Conservation (phyloP, 2,329 filamentous ascomycete genomes). For the Xylariaceae sp. region DNA sequence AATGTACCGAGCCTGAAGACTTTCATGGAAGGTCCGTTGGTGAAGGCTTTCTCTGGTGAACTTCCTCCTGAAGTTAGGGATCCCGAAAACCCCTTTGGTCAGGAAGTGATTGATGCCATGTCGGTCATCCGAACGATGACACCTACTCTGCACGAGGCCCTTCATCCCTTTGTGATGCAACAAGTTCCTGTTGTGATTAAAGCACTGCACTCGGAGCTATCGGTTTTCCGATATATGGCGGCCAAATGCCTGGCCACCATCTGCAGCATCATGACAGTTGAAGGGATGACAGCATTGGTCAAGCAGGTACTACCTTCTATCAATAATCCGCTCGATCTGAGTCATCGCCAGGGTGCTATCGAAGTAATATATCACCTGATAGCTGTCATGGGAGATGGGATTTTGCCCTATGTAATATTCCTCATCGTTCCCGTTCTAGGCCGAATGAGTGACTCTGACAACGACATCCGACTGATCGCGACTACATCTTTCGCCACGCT, state of each 20-base stretch:
- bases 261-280: conserved; percentile 93
- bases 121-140: conserved; percentile 90
- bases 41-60: conserved; percentile 73
- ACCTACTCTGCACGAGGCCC: conserved; percentile 80
- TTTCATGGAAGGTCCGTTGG: conserved; percentile 83
- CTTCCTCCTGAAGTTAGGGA: conserved; percentile 77
- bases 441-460: conserved; percentile 97
- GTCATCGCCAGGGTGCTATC: conserved; percentile 89
- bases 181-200: conserved; percentile 87
- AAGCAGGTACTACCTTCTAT: conserved; percentile 92
- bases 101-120: conserved; percentile 92
- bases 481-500: conserved; percentile 97
- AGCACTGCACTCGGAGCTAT: conserved; percentile 84
- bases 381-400: conserved; percentile 95
- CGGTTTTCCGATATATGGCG: conserved; percentile 94
- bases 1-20: conserved; percentile 81
- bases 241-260: conserved; percentile 97
- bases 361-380: conserved; percentile 97
- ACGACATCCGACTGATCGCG: conserved; percentile 90
- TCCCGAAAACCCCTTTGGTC: conserved; percentile 77
- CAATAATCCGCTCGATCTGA: conserved; percentile 86
- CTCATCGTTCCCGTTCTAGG: conserved; percentile 95
- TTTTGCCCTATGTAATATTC: conserved; percentile 98
- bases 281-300: conserved; percentile 95
- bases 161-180: conserved; percentile 81